Evolutionary conservation across 1,284 basidiomycete genomes (phyloP), one percentile per base, ranked within the genome.

Genomic region (Ustilago lituana): DNA sequence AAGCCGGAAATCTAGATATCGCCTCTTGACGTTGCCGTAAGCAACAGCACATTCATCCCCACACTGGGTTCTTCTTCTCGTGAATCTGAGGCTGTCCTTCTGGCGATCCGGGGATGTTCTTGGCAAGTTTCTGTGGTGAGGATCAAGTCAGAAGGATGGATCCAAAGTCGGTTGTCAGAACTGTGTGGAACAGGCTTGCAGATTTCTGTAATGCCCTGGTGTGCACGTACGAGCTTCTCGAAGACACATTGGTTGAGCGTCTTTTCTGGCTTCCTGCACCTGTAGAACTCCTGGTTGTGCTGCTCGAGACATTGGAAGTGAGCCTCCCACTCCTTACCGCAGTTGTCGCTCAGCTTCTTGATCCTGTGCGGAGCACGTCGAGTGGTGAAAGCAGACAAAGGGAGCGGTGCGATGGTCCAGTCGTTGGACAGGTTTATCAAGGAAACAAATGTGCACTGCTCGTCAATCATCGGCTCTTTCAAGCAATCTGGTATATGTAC

Each of bases 271-370:
- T 93, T 91, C 74, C 95, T 89, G 84, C 96, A 99, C 39, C 87
- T 87, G 82, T 91, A 90, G 83, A 93, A 94, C 84, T 95, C 90
- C 93, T 98, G 95, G 86, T 99, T 98, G 84, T 94, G 91, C 81
- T 87, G 85, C 84, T 98, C 96, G 70, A 99, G 85, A 83, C 96
- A 99, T 69, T 90, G 86, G 93, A 93, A 98, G 83, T 99, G 96
- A 19, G 88, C 87, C 74, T 97, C 89, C 81, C 94, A 98, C 81
- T 94, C 89, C 68, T 89, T 86, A 68, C 91, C 83, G 83, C 96
- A 99, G 84, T 91, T 91, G 83, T 95, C 91, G 66, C 93, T 87
- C 87, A 99, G 90, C 86, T 96, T 97, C 64, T 85, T 87, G 70
- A 98, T 93, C 67, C 95, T 97, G 65, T 41, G 4, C 10, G 36